Evolutionary conservation across 2,329 filamentous ascomycete species (phyloP).

Genomic region (Exophiala sp.): DNA sequence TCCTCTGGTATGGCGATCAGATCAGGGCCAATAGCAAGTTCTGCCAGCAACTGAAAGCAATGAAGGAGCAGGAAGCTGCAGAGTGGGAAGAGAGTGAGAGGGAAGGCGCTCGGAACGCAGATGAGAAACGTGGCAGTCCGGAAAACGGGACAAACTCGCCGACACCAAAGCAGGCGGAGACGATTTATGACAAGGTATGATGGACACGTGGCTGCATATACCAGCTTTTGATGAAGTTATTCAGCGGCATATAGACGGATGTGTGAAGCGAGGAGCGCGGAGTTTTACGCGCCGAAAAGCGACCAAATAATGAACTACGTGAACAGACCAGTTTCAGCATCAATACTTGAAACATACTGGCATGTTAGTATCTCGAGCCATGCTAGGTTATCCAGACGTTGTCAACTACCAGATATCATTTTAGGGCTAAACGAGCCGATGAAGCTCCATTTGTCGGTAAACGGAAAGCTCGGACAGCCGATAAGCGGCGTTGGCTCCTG

Average conservation of each 20-base stretch:
- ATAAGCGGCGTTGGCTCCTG: no score
- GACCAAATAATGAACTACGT: no score
- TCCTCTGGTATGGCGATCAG: conserved; percentile 40
- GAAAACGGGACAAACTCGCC: neutral
- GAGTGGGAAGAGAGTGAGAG: conserved; percentile 18
- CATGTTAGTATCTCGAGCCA: no score
- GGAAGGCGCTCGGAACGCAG: conserved; percentile 4
- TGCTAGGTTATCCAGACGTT: no score
- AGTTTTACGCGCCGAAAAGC: neutral
- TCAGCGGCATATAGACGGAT: neutral
- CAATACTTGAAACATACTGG: no score
- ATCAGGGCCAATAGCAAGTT: conserved; percentile 43
- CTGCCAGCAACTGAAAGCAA: conserved; percentile 38
- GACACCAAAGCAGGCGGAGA: neutral
- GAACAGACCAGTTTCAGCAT: no score
- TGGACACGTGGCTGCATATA: neutral
- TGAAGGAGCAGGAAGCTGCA: conserved; percentile 34
- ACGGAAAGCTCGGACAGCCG: no score
- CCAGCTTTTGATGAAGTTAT: neutral
- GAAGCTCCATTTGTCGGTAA: no score
- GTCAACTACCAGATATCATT: no score
- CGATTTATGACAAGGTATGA: neutral
- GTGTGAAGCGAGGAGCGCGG: neutral
- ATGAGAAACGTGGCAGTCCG: neutral
- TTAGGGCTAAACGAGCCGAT: no score